Evolutionary conservation across 2,329 filamentous ascomycete genomes (phyloP).

Genomic region (Fusarium newnesense): DNA sequence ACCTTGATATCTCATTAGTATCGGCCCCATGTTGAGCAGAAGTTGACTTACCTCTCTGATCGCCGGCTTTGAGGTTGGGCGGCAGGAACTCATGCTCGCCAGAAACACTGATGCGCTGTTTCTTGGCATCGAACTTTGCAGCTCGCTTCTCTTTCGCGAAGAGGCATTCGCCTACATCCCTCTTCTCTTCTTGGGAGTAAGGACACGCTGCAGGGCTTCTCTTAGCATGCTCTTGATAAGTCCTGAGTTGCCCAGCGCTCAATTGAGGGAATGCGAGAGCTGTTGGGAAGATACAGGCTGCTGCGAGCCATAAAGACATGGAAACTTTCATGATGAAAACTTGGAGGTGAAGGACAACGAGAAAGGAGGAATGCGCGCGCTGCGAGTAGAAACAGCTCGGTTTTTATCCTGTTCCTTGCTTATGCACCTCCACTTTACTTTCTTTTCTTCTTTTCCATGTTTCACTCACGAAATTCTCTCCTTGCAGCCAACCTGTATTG

Average conservation of each 20-base stretch:
- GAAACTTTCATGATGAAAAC: not conserved
- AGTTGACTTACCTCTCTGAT: not conserved
- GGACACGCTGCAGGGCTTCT: not conserved
- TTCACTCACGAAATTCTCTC: fast-evolving
- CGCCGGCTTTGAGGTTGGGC: not conserved
- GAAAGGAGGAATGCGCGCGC: not conserved
- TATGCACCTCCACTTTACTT: not conserved
- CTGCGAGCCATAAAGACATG: not conserved
- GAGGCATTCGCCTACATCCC: not conserved
- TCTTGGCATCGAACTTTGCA: not conserved
- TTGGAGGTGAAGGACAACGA: not conserved
- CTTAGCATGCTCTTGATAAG: not conserved
- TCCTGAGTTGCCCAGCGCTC: not conserved
- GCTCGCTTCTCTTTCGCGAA: constrained; percentile 2
- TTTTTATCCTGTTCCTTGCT: fast-evolving
- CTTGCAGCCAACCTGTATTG: not conserved
- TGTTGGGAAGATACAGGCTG: not conserved
- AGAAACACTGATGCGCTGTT: not conserved
- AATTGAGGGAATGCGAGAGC: not conserved
- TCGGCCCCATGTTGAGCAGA: fast-evolving
- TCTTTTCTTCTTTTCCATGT: not conserved
- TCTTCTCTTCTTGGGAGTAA: not conserved
- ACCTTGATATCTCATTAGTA: not conserved
- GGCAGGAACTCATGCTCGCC: not conserved
- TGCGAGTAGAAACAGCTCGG: fast-evolving